Percentiles rank a stretch among this genome's conserved stretches.
These are phyloP conservation scores for Poronia punctata DNA, from an alignment of 495 filamentous ascomycete genomes.

Conservation along the genomic window DNA sequence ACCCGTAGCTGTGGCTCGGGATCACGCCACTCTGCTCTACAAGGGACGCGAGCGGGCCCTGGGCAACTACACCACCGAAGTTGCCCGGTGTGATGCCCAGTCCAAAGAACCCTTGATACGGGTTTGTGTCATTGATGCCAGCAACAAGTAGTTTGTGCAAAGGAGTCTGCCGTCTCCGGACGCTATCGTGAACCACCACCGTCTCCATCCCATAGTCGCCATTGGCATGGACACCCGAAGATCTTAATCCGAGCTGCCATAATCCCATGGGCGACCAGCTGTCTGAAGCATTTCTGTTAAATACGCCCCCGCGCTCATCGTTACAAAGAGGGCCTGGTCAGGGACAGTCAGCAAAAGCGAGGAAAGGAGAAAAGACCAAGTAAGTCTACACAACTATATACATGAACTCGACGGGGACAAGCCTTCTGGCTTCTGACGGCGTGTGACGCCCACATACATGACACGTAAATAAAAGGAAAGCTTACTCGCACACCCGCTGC, in stretches of 20 bases:
- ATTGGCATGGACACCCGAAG: constrained; percentile 45
- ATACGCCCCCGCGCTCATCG: constrained; percentile 47
- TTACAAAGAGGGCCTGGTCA: constrained; percentile 33
- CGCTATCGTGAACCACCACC: constrained; percentile 36
- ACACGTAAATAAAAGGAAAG: constrained; percentile 1
- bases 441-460: too few species aligned
- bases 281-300: constrained; percentile 41
- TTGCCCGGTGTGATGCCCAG: constrained; percentile 41
- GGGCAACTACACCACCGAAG: constrained; percentile 31
- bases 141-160: constrained; percentile 45
- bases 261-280: constrained; percentile 50
- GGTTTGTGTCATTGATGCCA: constrained; percentile 47
- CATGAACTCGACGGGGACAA: too few species aligned
- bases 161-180: constrained; percentile 32
- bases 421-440: too few species aligned
- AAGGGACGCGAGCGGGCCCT: constrained; percentile 33
- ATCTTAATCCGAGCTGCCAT: constrained; percentile 48
- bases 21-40: constrained; percentile 45
- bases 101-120: constrained; percentile 53
- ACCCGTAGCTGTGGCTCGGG: constrained; percentile 58
- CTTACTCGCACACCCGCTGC: constrained; percentile 44
- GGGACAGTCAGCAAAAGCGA: constrained; percentile 12
- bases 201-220: constrained; percentile 57
- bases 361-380: too few species aligned
- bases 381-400: too few species aligned